Conservation (phyloP, 1,284 basidiomycete genomes). For the Leucoagaricus sp. region DNA sequence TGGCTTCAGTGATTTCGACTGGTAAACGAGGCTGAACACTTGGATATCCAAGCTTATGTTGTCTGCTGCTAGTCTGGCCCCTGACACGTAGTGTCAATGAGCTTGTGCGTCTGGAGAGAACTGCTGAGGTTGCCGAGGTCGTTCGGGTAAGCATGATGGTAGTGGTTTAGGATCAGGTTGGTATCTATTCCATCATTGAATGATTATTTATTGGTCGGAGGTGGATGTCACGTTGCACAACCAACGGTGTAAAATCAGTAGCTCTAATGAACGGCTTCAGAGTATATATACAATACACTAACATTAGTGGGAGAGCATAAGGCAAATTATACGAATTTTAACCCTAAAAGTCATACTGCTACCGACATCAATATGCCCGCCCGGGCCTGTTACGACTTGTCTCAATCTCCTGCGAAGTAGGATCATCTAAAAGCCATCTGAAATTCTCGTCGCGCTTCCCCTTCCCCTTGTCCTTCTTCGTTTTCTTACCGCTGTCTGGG, state of each 20-base stretch:
- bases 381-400: not conserved
- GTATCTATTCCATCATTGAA: not conserved
- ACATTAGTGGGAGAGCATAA: too few species aligned
- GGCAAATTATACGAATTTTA: too few species aligned
- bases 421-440: slow-evolving; percentile 12
- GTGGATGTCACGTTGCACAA: too few species aligned
- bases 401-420: not conserved
- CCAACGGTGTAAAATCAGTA: too few species aligned
- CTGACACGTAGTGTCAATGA: slow-evolving; percentile 10
- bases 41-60: not conserved
- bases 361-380: not conserved
- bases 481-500: not conserved
- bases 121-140: slow-evolving; percentile 5
- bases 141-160: slow-evolving; percentile 9
- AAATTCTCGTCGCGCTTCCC: not conserved
- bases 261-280: too few species aligned
- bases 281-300: too few species aligned
- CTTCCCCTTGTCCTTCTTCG: not conserved
- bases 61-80: not conserved
- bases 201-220: too few species aligned
- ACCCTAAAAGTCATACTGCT: too few species aligned
- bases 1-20: slow-evolving; percentile 25
- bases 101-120: not conserved
- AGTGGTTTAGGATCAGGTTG: not conserved
- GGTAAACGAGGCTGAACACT: slow-evolving; percentile 1